phyloP scores from a whole-genome alignment of 1,139 yeast species.

The Pneumocystis canis region DNA sequence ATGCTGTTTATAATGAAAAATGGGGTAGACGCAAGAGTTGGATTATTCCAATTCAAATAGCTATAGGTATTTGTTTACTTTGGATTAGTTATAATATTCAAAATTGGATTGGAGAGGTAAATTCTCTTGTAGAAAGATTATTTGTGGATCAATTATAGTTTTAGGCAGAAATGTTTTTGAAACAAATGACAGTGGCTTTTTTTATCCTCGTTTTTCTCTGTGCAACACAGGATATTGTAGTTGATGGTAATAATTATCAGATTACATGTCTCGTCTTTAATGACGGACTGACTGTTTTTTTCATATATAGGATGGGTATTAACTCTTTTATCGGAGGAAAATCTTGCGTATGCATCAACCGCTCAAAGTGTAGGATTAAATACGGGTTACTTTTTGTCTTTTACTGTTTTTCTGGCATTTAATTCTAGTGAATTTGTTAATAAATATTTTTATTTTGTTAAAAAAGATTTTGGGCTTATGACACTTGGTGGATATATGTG shows the following conservation, averaged over 20 bases:
- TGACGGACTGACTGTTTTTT: not conserved
- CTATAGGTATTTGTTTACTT: conserved; percentile 56
- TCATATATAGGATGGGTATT: conserved; percentile 53
- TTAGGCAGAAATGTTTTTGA: not conserved
- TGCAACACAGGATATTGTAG: conserved; percentile 97
- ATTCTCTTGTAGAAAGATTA: not conserved
- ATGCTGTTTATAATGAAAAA: conserved; percentile 53
- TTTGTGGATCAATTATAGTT: not conserved
- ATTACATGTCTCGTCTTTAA: not conserved
- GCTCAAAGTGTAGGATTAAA: conserved; percentile 94
- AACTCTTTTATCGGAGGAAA: conserved; percentile 62
- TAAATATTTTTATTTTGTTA: conserved; percentile 51
- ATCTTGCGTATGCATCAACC: conserved; percentile 86
- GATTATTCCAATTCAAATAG: conserved; percentile 81
- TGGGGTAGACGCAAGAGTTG: conserved; percentile 81
- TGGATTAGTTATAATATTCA: conserved; percentile 49
- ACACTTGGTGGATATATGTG: conserved; percentile 59
- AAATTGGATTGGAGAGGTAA: conserved; percentile 31
- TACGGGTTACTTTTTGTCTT: conserved; percentile 80
- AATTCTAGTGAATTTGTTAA: conserved; percentile 89
- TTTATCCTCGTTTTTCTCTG: conserved; percentile 69
- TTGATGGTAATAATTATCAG: conserved; percentile 50
- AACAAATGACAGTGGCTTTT: conserved; percentile 42
- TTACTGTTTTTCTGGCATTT: conserved; percentile 79
- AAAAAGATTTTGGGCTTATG: conserved; percentile 51